Base-by-base conservation (phyloP, 495 filamentous ascomycete species). In the Achaetomiella virescens region DNA sequence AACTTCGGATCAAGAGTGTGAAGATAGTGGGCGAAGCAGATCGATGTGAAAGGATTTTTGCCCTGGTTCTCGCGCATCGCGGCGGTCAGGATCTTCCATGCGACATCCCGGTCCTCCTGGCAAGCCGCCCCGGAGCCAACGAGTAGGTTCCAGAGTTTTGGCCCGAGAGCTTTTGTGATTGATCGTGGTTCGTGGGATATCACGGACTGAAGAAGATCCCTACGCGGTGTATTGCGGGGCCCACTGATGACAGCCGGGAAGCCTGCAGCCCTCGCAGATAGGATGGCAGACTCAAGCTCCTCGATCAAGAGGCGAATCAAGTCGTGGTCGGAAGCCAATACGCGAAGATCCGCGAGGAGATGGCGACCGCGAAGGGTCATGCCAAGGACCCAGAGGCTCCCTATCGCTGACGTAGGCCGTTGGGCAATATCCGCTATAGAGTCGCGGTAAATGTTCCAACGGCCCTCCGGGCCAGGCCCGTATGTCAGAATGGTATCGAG, bases 381-480 rank as follows among this genome's bases (percentile, higher is more conserved):
- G 55, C 73, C 77, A 29, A 95, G 70, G 6, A 83, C 84, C 59
- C 84, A 87, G 14, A 91, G 81, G 61, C 88, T 93, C 2, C 89
- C 90, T 3, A 75, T 59, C 12, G 73, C 66, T 17, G 70, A 73
- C 20, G 63, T 50, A n/a, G 78, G 67, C 36, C 68, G 71, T 17
- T 60, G 59, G 20, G 72, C 70, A 29, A 80, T 75, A 58, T 81
- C 77, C 42, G 70, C 51, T 58, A 82, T 58, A 54, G 73, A 78
- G 44, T 70, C 68, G 27, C 67, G 56, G 22, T 72, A 71, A 35
- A 80, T 72, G 17, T 65, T 66, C 35, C 62, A 62, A 6, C 75
- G 74, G 18, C 56, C 64, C 35, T 69, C 70, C 15, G 60, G 61
- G 54, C 65, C 70, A 12, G 59, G 70, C 6, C 66, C 68, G 25